Conservation (phyloP, 2,329 filamentous ascomycete genomes). For the Arthrobotrys entomopaga region DNA sequence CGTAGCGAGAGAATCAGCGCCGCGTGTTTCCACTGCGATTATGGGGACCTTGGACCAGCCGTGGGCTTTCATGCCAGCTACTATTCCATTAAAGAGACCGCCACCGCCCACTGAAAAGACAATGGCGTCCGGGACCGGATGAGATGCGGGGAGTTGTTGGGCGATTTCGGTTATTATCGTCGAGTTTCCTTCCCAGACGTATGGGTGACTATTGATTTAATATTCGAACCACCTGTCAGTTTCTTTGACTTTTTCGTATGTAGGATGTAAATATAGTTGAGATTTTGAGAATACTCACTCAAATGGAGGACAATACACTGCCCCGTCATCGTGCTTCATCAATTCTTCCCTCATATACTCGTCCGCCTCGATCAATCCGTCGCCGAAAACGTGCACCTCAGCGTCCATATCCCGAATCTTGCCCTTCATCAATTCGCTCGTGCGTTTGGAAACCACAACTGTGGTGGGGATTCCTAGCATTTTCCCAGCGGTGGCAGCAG, state of each 20-base stretch:
- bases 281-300: constrained; percentile 22
- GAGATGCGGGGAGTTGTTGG: constrained; percentile 59
- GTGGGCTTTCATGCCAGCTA: constrained; percentile 72
- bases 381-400: constrained; percentile 75
- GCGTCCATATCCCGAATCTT: constrained; percentile 77
- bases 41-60: constrained; percentile 66
- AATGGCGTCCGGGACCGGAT: constrained; percentile 71
- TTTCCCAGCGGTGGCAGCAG: constrained; percentile 77
- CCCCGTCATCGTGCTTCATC: constrained; percentile 65
- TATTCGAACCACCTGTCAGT: not conserved
- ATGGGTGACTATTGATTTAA: constrained; percentile 61
- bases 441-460: constrained; percentile 76
- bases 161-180: constrained; percentile 69
- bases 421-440: constrained; percentile 74
- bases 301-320: constrained; percentile 76
- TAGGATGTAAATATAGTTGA: not conserved
- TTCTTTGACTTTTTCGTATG: not conserved
- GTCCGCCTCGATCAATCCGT: constrained; percentile 76
- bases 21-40: constrained; percentile 78
- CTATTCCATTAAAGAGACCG: constrained; percentile 79
- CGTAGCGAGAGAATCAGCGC: constrained; percentile 76
- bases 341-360: constrained; percentile 70
- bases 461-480: constrained; percentile 74
- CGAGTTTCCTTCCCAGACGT: constrained; percentile 74
- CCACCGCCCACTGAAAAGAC: constrained; percentile 84